Evolutionary conservation across 2,329 filamentous ascomycete species (phyloP).

Genomic region (Neonectria coccinea): DNA sequence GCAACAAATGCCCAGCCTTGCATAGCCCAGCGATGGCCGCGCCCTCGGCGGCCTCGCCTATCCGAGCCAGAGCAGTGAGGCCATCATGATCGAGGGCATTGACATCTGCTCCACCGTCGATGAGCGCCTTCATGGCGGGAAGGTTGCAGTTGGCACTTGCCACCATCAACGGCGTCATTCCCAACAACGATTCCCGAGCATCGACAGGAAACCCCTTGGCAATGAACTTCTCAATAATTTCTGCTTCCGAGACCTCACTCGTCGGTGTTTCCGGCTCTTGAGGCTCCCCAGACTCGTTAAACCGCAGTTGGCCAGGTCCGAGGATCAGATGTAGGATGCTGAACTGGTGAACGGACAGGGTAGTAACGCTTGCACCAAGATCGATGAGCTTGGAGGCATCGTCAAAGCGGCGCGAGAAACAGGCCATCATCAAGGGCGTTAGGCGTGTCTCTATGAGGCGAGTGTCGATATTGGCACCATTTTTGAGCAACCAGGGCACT

Average conservation of each 20-base stretch:
- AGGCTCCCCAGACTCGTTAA: slow-evolving; percentile 39
- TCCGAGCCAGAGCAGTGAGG: slow-evolving; percentile 39
- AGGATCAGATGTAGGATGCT: slow-evolving; percentile 46
- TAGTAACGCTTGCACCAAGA: slow-evolving; percentile 40
- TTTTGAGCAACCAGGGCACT: slow-evolving; percentile 44
- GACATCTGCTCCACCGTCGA: slow-evolving; percentile 42
- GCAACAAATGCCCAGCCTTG: slow-evolving; percentile 42
- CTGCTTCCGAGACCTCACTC: slow-evolving; percentile 37
- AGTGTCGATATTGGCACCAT: slow-evolving; percentile 42
- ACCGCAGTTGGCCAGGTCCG: slow-evolving; percentile 38
- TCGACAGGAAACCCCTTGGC: slow-evolving; percentile 44
- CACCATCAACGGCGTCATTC: slow-evolving; percentile 47
- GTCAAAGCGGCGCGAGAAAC: slow-evolving; percentile 44
- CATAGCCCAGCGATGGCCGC: slow-evolving; percentile 37
- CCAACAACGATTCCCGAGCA: slow-evolving; percentile 40
- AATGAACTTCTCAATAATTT: slow-evolving; percentile 44
- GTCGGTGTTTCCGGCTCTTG: slow-evolving; percentile 14
- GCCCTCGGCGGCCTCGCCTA: slow-evolving; percentile 43
- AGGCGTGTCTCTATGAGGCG: slow-evolving; percentile 44
- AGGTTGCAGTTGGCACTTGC: slow-evolving; percentile 45
- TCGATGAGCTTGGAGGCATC: slow-evolving; percentile 44
- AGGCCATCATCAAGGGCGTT: slow-evolving; percentile 45
- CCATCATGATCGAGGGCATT: slow-evolving; percentile 43
- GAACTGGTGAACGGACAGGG: slow-evolving; percentile 41
- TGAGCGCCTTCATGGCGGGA: slow-evolving; percentile 40